Base-by-base conservation (phyloP, 306 rosid species). In the Quercus glauca region DNA sequence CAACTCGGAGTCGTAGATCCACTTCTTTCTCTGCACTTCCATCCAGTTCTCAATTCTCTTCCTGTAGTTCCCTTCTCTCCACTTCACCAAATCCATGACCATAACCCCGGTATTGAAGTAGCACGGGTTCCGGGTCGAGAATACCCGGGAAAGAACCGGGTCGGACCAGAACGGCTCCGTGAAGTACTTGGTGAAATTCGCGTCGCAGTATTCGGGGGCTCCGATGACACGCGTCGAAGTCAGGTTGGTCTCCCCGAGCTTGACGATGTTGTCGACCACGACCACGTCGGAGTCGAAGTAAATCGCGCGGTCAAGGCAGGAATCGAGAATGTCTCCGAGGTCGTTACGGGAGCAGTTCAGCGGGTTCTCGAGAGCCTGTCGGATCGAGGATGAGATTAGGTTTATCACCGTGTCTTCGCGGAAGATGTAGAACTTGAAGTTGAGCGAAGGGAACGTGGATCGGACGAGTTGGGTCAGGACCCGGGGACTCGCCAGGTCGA, bases 91-190 rank as follows among this genome's bases (percentile, higher is more conserved):
- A 43, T 94, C 97, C 97, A 94, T 94, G 1, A 94, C 88, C 98
- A 94, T 94, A 15, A 94, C 98, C 0, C 99, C 99, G 0, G 99
- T 95, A 85, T 95, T 95, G 86, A 95, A 95, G 23, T 95, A 95
- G 74, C 99, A 95, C 0, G 99, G 91, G 1, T 17, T 90, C 3
- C 89, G 70, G 0, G 92, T 35, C 3, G 76, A 17, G 9, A 95
- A 95, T 0, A 89, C 94, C 33, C 93, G 89, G 2, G 98, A 83
- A 0, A 95, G 73, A 5, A 91, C 28, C 21, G 99, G 98, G 87
- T 95, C 96, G 35, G 76, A 67, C 99, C 99, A 95, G 85, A 95
- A 95, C 5, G 77, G 72, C 1, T 88, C 93, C 0, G 98, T 93
- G 94, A 95, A 95, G 83, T 95, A 95, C 14, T 93, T 95, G 0